Base-by-base conservation (phyloP, 257 asterid species). In the Verbascum thapsus region DNA sequence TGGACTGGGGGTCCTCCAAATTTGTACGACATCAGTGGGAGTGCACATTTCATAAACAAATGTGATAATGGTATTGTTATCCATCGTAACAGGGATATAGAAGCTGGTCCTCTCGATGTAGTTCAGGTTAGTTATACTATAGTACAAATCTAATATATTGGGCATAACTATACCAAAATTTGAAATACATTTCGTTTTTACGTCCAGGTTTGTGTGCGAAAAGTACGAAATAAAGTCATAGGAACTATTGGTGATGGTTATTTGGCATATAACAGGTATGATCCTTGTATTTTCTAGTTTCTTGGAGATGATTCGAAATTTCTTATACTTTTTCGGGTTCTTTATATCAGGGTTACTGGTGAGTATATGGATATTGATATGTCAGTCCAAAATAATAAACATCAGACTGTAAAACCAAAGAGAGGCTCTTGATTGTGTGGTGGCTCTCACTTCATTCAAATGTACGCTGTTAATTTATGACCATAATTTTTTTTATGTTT, bases 1-100 rank as follows among this genome's bases (percentile, higher is more conserved):
- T 94, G 99, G 97, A 61, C 58, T 43, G 97, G 99, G 16, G 74
- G 83, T 38, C 87, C 99, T 54, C 97, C 99, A 12, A 87, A 85
- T 74, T 55, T 94, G 76, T 87, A 94, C 8, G 99, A 94, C 76
- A 94, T 94, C 57, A 94, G 99, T 42, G 99, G 99, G 72, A 94
- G 99, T 67, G 99, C 97, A 39, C 97, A 94, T 77, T 94, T 94
- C 73, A 87, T 89, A 55, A 94, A 94, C 83, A 94, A 94, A 80
- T 94, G 99, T 39, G 99, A 94, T 60, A 94, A 90, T 52, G 99
- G 99, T 72, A 81, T 94, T 19, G 96, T 90, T 53, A 66, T 94
- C 82, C 99, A 90, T 63, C 97, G 97, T 32, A 89, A 89, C 73
- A 73, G 96, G 79, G 96, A 85, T 70, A 91, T 96, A 7, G 94